phyloP scores from a whole-genome alignment of 164 flowering plant genomes.

The Buxus sempervirens region DNA sequence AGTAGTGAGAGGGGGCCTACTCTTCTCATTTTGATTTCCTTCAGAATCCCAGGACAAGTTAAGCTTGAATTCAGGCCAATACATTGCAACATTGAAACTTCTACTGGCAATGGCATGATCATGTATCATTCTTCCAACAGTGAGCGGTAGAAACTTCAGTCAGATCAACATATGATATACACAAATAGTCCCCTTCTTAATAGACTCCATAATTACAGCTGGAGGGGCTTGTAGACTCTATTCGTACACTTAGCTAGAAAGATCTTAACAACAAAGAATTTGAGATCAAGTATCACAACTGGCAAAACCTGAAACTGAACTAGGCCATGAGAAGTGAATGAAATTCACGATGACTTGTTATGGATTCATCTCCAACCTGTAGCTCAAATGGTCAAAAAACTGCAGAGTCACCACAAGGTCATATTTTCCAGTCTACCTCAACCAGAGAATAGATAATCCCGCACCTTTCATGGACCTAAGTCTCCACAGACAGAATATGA shows the following conservation, averaged over 20 bases:
- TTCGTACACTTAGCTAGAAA: too few relatives aligned
- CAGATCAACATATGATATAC: neutral
- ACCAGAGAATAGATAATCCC: too few relatives aligned
- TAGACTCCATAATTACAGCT: neutral
- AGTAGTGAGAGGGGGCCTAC: too few relatives aligned
- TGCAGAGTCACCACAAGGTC: too few relatives aligned
- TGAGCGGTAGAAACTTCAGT: neutral
- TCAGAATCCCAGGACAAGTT: neutral
- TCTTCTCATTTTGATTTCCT: too few relatives aligned
- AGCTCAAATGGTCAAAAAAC: too few relatives aligned
- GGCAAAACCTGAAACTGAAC: neutral
- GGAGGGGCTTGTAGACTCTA: neutral
- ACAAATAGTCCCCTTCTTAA: neutral
- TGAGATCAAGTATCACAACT: neutral
- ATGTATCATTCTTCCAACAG: neutral
- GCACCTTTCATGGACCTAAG: neutral
- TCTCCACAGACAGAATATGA: neutral
- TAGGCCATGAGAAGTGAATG: neutral
- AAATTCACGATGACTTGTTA: neutral
- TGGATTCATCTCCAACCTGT: neutral
- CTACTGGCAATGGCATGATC: neutral
- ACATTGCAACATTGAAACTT: neutral
- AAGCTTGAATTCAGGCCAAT: neutral
- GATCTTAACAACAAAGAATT: neutral
- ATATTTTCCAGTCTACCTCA: too few relatives aligned